Evolutionary conservation across 306 rosid genomes (phyloP).

Genomic region (Oxytropis ochrocephala): DNA sequence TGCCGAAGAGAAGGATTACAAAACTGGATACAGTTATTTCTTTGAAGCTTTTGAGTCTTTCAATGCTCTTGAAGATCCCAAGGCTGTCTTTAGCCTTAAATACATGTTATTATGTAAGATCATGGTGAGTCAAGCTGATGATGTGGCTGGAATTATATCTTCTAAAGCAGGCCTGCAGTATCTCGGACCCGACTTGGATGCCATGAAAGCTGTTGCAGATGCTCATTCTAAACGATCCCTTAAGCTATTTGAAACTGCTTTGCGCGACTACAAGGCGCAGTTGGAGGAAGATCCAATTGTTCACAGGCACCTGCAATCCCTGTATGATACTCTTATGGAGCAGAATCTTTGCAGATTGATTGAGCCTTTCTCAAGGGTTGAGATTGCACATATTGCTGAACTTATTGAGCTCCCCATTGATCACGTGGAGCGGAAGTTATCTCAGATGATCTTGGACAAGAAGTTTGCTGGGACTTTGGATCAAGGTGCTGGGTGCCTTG

Average conservation of each 20-base stretch:
- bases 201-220: conserved; percentile 96
- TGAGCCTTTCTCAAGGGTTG: conserved; percentile 92
- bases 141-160: conserved; percentile 74
- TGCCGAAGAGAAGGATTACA: conserved; percentile 92
- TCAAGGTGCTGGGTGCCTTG: conserved; percentile 79
- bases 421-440: conserved; percentile 51
- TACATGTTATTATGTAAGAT: conserved; percentile 88
- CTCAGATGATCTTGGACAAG: conserved; percentile 58
- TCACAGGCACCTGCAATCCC: conserved; percentile 85
- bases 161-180: conserved; percentile 87
- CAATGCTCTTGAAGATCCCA: conserved; percentile 84
- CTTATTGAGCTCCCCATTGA: conserved; percentile 75
- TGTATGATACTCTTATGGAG: conserved; percentile 82
- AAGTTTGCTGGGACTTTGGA: conserved; percentile 83
- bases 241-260: conserved; percentile 75
- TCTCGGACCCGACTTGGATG: conserved; percentile 91
- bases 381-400: conserved; percentile 78
- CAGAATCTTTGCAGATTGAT: conserved; percentile 97
- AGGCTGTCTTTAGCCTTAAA: conserved; percentile 90
- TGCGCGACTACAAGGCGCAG: conserved; percentile 74
- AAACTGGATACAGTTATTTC: conserved; percentile 91
- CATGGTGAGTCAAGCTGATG: conserved; percentile 94
- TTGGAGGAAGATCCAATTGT: conserved; percentile 94
- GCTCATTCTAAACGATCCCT: conserved; percentile 90
- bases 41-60: conserved; percentile 95